phyloP scores from a whole-genome alignment of 495 filamentous ascomycete species.

The Trichocladium antarcticum region DNA sequence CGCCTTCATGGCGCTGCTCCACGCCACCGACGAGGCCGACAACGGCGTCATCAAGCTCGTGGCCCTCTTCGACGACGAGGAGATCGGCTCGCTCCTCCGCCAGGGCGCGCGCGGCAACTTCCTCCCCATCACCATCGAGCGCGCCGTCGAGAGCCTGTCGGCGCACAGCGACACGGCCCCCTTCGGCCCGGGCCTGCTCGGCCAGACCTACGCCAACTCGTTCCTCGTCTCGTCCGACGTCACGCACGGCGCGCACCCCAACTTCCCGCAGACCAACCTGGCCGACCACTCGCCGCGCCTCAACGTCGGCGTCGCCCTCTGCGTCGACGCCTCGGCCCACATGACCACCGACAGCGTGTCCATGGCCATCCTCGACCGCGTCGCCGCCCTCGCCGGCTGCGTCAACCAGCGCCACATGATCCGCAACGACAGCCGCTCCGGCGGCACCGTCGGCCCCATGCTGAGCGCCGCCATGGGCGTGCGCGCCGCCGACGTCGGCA shows the following conservation, averaged over 20 bases:
- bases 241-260: slow-evolving; percentile 89
- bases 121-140: slow-evolving; percentile 65
- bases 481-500: slow-evolving; percentile 77
- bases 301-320: slow-evolving; percentile 80
- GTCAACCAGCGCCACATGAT: slow-evolving; percentile 88
- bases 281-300: slow-evolving; percentile 73
- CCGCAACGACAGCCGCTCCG: slow-evolving; percentile 74
- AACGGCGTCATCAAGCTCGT: slow-evolving; percentile 67
- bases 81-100: slow-evolving; percentile 80
- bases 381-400: slow-evolving; percentile 57
- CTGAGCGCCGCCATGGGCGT: slow-evolving; percentile 70
- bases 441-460: slow-evolving; percentile 95
- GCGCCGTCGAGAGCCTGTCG: slow-evolving; percentile 60
- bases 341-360: slow-evolving; percentile 84
- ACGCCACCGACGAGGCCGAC: slow-evolving; percentile 42
- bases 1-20: slow-evolving; percentile 75
- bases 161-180: slow-evolving; percentile 17
- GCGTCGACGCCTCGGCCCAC: slow-evolving; percentile 81
- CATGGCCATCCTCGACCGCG: slow-evolving; percentile 59
- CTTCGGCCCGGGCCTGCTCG: slow-evolving; percentile 56
- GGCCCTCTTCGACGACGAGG: slow-evolving; percentile 90
- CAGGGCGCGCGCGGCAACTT: slow-evolving; percentile 88
- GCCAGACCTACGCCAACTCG: slow-evolving; percentile 80
- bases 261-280: slow-evolving; percentile 73
- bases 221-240: slow-evolving; percentile 93